phyloP scores from a whole-genome alignment of 495 filamentous ascomycete genomes.

The Aspergillus carlsbadensis region DNA sequence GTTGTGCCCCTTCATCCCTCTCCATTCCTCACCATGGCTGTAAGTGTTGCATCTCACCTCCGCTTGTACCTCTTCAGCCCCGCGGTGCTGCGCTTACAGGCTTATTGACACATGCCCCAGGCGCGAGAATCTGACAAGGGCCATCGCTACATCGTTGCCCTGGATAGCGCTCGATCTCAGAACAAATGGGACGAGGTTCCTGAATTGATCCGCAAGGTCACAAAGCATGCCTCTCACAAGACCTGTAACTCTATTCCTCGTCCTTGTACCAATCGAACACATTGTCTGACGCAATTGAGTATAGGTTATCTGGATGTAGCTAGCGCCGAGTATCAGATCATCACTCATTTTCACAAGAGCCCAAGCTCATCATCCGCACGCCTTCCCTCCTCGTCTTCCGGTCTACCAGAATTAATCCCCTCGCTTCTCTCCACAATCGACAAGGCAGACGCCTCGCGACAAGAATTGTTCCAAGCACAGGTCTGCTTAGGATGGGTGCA shows the following conservation, averaged over 20 bases:
- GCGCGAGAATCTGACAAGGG: constrained; percentile 64
- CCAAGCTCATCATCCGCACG: constrained; percentile 29
- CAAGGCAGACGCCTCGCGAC: constrained; percentile 49
- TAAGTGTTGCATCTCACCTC: constrained; percentile 24
- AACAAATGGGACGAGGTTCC: constrained; percentile 87
- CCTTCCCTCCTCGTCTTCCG: constrained; percentile 39
- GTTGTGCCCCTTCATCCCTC: constrained; percentile 15
- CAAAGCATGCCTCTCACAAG: constrained; percentile 86
- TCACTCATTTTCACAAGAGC: constrained; percentile 46
- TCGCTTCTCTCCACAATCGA: constrained; percentile 65
- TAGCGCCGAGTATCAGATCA: constrained; percentile 66
- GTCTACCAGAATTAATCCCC: constrained; percentile 61
- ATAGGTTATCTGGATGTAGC: constrained; percentile 75
- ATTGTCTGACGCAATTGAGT: constrained; percentile 9
- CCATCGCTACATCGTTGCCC: constrained; percentile 69
- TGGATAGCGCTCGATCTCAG: constrained; percentile 84
- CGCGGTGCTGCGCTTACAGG: not conserved
- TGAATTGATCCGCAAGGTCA: constrained; percentile 85
- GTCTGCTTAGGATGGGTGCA: constrained; percentile 83
- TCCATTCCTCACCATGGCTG: constrained; percentile 36
- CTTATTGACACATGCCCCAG: constrained; percentile 18
- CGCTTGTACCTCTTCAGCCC: constrained; percentile 8
- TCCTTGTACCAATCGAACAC: constrained; percentile 18
- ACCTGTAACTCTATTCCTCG: constrained; percentile 60
- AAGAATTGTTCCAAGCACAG: constrained; percentile 77